Percentiles rank a stretch among this genome's conserved stretches.
Evolutionary conservation across 1,139 yeast genomes (phyloP).

Genomic region (Suhomyces chickasaworum): DNA sequence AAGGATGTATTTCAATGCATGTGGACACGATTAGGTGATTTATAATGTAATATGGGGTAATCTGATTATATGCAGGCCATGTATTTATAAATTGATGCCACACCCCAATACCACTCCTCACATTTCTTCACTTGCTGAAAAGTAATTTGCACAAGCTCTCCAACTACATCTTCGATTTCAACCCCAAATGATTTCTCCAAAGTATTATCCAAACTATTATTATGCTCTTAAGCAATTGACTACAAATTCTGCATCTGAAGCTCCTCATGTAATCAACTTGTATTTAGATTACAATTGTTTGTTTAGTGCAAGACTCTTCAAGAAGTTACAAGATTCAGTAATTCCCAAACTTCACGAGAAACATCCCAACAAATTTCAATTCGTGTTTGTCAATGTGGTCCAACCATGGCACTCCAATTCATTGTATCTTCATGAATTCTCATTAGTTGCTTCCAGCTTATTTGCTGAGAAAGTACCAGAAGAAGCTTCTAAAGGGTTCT

Average conservation of each 20-base stretch:
- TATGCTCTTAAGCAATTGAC: constrained; percentile 26
- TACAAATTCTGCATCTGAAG: constrained; percentile 18
- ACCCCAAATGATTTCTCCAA: constrained; percentile 41
- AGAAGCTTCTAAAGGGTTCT: constrained; percentile 46
- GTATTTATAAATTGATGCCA: neutral
- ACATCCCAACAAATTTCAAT: constrained; percentile 55
- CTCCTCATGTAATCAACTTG: constrained; percentile 46
- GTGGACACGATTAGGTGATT: too few species aligned
- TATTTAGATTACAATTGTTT: constrained; percentile 83
- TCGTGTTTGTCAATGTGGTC: constrained; percentile 64
- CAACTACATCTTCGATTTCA: neutral
- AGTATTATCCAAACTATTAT: constrained; percentile 43
- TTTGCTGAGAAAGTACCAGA: constrained; percentile 42
- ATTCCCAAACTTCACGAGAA: constrained; percentile 53
- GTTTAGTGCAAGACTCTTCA: constrained; percentile 65
- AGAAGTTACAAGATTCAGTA: constrained; percentile 53
- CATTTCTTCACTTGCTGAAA: neutral
- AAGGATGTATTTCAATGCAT: too few species aligned
- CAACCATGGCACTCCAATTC: constrained; percentile 91
- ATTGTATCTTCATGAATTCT: constrained; percentile 67
- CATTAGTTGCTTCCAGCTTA: constrained; percentile 64
- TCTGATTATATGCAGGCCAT: neutral
- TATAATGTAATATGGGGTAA: too few species aligned
- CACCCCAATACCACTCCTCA: neutral
- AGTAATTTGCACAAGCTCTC: neutral